Base-by-base conservation (phyloP, 176 grass and related monocot species). In the Carex littledalei region DNA sequence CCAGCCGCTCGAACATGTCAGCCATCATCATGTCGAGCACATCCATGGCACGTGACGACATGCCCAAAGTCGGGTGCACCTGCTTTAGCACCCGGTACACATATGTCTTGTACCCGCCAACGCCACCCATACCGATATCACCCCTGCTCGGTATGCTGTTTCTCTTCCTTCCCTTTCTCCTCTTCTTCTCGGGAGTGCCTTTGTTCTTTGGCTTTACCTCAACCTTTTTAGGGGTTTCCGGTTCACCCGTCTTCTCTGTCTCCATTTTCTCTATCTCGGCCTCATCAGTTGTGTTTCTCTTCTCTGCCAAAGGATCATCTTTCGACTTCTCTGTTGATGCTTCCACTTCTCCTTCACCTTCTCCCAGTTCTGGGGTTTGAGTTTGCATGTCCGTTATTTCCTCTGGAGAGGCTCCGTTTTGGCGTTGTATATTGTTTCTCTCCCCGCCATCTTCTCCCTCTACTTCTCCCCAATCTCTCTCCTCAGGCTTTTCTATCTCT, bases 1-100 rank as follows among this genome's bases (percentile, higher is more conserved):
- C 92, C 5, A 97, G 86, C 7, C 92, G 86, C 86, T 97, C 91
- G 74, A 97, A 97, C 90, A 97, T 90, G 87, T 94, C 95, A 0
- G 84, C 86, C 91, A 98, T 93, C 89, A 94, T 87, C 84, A 90
- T 91, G 88, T 92, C 92, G 15, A 94, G 84, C 45, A 93, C 91
- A 63, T 85, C 81, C 95, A 98, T 98, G 34, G 92, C 86, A 69
- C 37, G 55, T 12, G 86, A 78, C 1, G 92, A 94, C 81, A 87
- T 52, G 16, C 88, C 91, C 79, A 94, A 21, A 17, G 83, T 91
- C 12, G 92, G 92, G 84, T 93, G 95, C 86, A 98, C 92, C 86
- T 98, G 95, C 91, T 93, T 98, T 86, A 98, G 82, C 87, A 98
- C 92, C 5, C 86, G 84, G 86, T 89, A 98, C 87, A 98, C 87